A percentile compares a stretch with the other conserved stretches of the same genome.
These are phyloP conservation scores for Protea cynaroides DNA, from an alignment of 164 flowering plant species.

Conservation along the genomic window DNA sequence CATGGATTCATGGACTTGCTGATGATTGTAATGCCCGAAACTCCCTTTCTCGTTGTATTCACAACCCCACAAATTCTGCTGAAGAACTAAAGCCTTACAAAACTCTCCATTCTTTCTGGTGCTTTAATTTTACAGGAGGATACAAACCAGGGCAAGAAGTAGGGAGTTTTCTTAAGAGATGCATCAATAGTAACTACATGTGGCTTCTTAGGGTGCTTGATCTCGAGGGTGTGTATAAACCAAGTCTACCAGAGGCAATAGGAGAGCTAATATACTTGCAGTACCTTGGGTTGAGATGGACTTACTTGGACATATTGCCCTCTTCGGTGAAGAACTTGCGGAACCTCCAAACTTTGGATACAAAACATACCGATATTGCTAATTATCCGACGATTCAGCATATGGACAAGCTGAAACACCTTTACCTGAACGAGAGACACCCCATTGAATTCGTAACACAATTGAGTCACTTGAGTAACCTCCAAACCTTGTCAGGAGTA, in stretches of 20 bases:
- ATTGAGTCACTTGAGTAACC: not conserved
- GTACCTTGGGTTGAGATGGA: slow-evolving; percentile 24
- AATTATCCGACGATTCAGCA: not conserved
- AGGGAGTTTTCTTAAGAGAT: not conserved
- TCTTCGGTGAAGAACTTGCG: slow-evolving; percentile 8
- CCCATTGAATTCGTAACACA: not conserved
- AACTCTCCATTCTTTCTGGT: slow-evolving; percentile 2
- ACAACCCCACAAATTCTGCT: not conserved
- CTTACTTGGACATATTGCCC: slow-evolving; percentile 14
- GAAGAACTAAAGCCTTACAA: not conserved
- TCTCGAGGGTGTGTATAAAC: slow-evolving; percentile 14
- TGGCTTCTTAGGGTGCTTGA: slow-evolving; percentile 16
- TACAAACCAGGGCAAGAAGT: too few relatives aligned
- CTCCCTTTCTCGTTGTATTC: too few relatives aligned
- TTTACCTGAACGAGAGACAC: not conserved
- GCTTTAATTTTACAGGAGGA: slow-evolving; percentile 1
- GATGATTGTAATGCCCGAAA: not conserved
- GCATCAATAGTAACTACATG: not conserved
- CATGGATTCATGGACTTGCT: not conserved
- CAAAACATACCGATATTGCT: not conserved
- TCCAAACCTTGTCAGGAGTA: not conserved
- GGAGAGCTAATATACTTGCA: slow-evolving; percentile 10
- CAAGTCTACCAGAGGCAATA: slow-evolving; percentile 3
- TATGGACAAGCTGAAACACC: slow-evolving; percentile 15
- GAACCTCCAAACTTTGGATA: slow-evolving; percentile 12